These are phyloP conservation scores for Glycine tomentella DNA, from an alignment of 306 rosid species.

Conservation along the genomic window DNA sequence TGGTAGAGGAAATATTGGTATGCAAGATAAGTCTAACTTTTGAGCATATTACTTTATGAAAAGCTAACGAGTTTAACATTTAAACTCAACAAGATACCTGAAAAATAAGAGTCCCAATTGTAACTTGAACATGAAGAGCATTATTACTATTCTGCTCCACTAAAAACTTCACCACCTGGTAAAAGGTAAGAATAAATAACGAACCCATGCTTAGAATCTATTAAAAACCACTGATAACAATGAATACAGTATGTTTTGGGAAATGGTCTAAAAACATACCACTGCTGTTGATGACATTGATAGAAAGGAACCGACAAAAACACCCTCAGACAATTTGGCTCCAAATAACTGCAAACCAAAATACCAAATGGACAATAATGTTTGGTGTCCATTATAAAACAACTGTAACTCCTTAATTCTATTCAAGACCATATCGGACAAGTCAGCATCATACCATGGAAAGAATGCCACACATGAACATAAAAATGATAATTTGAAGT, in stretches of 20 bases:
- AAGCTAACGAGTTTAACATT: conserved; percentile 29
- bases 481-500: conserved; percentile 83
- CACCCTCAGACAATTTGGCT: conserved; percentile 92
- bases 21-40: conserved; percentile 26
- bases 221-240: conserved; percentile 25
- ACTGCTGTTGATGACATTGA: conserved; percentile 99
- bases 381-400: conserved; percentile 36
- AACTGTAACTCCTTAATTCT: conserved; percentile 10
- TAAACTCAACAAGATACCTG: conserved; percentile 65
- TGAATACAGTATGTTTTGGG: conserved; percentile 6
- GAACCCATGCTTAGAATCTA: conserved; percentile 33
- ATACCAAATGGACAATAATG: conserved; percentile 39
- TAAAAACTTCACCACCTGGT: conserved; percentile 92
- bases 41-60: conserved; percentile 31
- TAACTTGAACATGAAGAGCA: conserved; percentile 94
- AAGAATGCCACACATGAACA: conserved; percentile 82
- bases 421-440: conserved; percentile 27
- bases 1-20: conserved; percentile 44
- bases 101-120: conserved; percentile 96
- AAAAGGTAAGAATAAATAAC: conserved; percentile 43
- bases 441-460: conserved; percentile 67
- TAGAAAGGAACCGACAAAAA: conserved; percentile 93
- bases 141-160: conserved; percentile 76
- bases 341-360: conserved; percentile 77
- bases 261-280: conserved; percentile 57